Base-by-base conservation (phyloP, 2,329 filamentous ascomycete genomes). In the Tolypocladium tropicale region DNA sequence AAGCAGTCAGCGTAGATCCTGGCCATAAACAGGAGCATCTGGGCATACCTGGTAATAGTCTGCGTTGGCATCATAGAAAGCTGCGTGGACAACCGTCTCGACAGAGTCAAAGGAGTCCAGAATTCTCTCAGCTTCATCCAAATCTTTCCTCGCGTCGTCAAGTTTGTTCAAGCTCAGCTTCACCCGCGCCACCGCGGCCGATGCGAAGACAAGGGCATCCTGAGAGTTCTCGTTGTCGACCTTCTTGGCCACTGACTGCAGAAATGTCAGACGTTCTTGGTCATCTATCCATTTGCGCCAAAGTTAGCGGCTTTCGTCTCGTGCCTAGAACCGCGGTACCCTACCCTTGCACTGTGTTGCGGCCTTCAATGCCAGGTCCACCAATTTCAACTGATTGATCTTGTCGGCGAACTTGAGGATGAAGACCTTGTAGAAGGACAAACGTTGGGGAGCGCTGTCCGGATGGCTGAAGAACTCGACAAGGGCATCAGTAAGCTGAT, bases 321-420 rank as follows among this genome's bases (percentile, higher is more conserved):
- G 10, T 21, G 39, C 54, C 12, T 25, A 33, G 46, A 52, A 57
- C 36, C 37, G 56, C 46, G 48, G 46, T 21, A 33, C 52, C 41
- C 43, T 72, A 93, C 90, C 85, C 77, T 82, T 80, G 73, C 89
- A 95, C 76, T 95, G 86, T 66, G 86, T 84, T 54, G 91, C 90
- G 50, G 94, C 89, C 74, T 88, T 89, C 69, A 97, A 76, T 18
- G 91, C 94, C 63, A 99, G 78, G 62, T 89, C 87, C 63, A 99
- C 94, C 63, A 97, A 86, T 81, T 96, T 96, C 61, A 99, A 80
- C 78, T 97, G 93, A 76, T 97, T 99, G 80, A 99, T 96, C 81
- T 95, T 96, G 71, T 96, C 92, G 62, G 92, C 90, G 70, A 99
- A 99, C 73, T 88, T 94, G 72, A 93, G 83, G 73, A 99, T 88